A percentile compares a stretch with the other conserved stretches of the same genome.
Conservation (phyloP, 371 early-diverging fungal genomes). For the Mucor circinelloides region DNA sequence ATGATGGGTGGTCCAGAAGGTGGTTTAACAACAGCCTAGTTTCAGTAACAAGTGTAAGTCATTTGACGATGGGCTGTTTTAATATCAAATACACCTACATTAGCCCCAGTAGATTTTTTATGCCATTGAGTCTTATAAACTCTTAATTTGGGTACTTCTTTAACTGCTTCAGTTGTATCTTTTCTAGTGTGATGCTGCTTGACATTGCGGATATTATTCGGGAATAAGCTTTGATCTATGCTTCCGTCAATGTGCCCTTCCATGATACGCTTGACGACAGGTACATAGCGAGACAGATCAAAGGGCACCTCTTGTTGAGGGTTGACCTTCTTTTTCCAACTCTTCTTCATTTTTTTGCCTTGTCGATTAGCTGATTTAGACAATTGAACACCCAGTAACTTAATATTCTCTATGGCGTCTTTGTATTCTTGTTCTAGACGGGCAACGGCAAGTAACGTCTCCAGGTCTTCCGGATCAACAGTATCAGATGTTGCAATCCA, state of each 20-base stretch:
- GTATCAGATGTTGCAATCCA: conserved; percentile 79
- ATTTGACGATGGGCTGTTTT: background rate
- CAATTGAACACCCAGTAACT: conserved; percentile 65
- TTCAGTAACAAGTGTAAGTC: too few species aligned
- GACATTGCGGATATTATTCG: conserved; percentile 58
- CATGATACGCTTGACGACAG: conserved; percentile 61
- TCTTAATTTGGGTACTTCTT: conserved; percentile 41
- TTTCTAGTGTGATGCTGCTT: conserved; percentile 35
- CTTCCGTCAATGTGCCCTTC: conserved; percentile 64
- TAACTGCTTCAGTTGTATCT: conserved; percentile 29
- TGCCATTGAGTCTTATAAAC: conserved; percentile 64
- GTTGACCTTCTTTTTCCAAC: conserved; percentile 37
- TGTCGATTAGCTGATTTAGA: conserved; percentile 46
- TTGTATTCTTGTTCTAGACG: conserved; percentile 72
- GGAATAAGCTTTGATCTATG: conserved; percentile 62
- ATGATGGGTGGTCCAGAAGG: conserved; percentile 56
- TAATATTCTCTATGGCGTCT: conserved; percentile 80
- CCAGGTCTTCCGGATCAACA: conserved; percentile 67
- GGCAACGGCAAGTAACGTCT: conserved; percentile 72
- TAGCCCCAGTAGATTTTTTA: conserved; percentile 44
- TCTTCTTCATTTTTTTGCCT: conserved; percentile 48
- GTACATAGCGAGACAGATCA: conserved; percentile 74
- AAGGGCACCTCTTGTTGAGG: conserved; percentile 61
- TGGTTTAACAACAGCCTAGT: conserved; percentile 48
- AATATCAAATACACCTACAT: conserved; percentile 11